Evolutionary conservation across 352 stramenopile genomes (phyloP).

Genomic region (Phytophthora colocasiae): DNA sequence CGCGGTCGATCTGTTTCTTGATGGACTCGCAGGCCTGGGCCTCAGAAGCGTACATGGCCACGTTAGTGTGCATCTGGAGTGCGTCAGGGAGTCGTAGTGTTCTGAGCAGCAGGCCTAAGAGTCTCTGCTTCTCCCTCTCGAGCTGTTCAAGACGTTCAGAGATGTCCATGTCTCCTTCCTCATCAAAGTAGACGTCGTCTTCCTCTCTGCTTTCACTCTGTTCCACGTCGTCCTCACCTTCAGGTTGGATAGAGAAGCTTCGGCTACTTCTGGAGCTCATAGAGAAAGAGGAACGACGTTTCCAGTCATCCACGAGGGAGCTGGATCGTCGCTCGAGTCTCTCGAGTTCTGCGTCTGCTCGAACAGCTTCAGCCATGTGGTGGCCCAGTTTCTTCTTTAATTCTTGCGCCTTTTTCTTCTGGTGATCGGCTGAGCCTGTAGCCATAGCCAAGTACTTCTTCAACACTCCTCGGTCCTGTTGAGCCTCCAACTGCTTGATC

Average conservation of each 20-base stretch:
- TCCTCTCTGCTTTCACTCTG: slow-evolving; percentile 17
- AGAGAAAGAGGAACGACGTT: slow-evolving; percentile 44
- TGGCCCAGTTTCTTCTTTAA: slow-evolving; percentile 67
- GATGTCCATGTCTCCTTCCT: slow-evolving; percentile 39
- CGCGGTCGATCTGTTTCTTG: slow-evolving; percentile 72
- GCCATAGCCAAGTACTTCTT: slow-evolving; percentile 67
- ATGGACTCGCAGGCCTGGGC: slow-evolving; percentile 73
- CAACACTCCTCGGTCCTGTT: slow-evolving; percentile 60
- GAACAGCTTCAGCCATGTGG: slow-evolving; percentile 61
- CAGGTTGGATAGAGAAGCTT: slow-evolving; percentile 22
- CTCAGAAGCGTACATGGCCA: slow-evolving; percentile 79
- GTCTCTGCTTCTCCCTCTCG: slow-evolving; percentile 66
- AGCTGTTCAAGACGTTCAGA: slow-evolving; percentile 51
- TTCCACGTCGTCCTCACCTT: slow-evolving; percentile 31
- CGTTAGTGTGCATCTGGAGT: slow-evolving; percentile 72
- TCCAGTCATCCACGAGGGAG: slow-evolving; percentile 54
- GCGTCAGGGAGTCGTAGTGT: slow-evolving; percentile 60
- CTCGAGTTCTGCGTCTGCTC: slow-evolving; percentile 59
- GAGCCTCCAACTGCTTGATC: slow-evolving; percentile 67
- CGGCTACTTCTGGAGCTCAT: slow-evolving; percentile 19
- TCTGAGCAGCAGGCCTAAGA: slow-evolving; percentile 54
- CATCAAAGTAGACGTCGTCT: slow-evolving; percentile 25
- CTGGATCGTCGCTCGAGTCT: slow-evolving; percentile 65
- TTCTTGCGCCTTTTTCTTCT: slow-evolving; percentile 47
- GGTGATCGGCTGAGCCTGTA: slow-evolving; percentile 37